These are phyloP conservation scores for Dryadomyces quercus-mongolicae DNA, from an alignment of 2,329 filamentous ascomycete species.

Conservation along the genomic window DNA sequence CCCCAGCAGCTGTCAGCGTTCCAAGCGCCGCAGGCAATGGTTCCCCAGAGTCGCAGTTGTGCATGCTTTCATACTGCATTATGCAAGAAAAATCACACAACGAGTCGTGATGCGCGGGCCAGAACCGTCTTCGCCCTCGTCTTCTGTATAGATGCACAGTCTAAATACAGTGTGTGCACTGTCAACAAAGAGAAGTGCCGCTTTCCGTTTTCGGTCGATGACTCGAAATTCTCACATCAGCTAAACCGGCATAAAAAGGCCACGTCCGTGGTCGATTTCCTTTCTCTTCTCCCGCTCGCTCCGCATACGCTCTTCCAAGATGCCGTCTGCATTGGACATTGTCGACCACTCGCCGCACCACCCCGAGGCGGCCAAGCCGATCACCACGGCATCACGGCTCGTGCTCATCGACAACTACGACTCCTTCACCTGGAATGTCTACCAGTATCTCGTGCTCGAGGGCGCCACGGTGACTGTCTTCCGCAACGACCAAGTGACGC, in stretches of 20 bases:
- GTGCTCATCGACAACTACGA: conserved; percentile 98
- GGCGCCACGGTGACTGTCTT: conserved; percentile 82
- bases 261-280: not conserved
- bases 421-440: conserved; percentile 98
- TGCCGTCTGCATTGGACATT: conserved; percentile 34
- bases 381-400: conserved; percentile 76
- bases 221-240: not conserved
- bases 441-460: conserved; percentile 95
- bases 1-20: too few species aligned
- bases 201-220: conserved; percentile 1
- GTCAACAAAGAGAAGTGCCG: not conserved
- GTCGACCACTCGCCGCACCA: conserved; percentile 81
- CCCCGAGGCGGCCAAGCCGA: conserved; percentile 58
- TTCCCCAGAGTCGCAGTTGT: too few species aligned
- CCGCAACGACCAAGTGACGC: conserved; percentile 81
- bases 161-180: not conserved
- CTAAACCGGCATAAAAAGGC: not conserved
- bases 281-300: not conserved
- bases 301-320: conserved; percentile 18
- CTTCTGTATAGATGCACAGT: not conserved
- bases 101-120: too few species aligned
- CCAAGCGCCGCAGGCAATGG: too few species aligned
- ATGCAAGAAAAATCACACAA: too few species aligned
- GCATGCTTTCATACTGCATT: too few species aligned
- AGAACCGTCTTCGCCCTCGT: too few species aligned